Base-by-base conservation (phyloP, 2,329 filamentous ascomycete species). In the Cucurbitaria berberidis region DNA sequence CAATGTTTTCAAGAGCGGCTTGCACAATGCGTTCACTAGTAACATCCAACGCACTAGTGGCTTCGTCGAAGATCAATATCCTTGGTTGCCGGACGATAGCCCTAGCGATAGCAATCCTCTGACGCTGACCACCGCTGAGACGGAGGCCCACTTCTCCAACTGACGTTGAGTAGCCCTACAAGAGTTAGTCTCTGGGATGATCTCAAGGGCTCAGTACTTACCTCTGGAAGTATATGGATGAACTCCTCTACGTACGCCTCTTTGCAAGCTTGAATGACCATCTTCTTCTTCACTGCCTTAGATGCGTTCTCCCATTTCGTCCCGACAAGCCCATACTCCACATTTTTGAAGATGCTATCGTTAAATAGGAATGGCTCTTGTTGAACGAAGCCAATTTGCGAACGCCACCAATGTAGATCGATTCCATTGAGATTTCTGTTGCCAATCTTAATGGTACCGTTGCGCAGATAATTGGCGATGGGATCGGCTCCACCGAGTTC, bases 161-260 rank as follows among this genome's bases (percentile, higher is more conserved):
- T 59, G 95, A 86, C 0, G 93, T 98, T 59, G 96, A 85, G 67
- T 98, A 98, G 1, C 90, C 89, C 69, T 96, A 26, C 26, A 30
- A 16, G 45, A 22, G 22, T 46, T 11, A 36, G 43, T 15, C 9
- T 11, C 13, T n/a, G 15, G 30, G 30, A 5, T 30, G n/a, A 29
- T 19, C 50, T 47, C 9, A 3, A 3, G 15, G 11, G 40, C 7
- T 42, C 15, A 29, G n/a, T 47, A 61, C 59, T 26, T 47, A 61
- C 59, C 49, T 68, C 45, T 19, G 63, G 61, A 1, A 98, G 82
- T 11, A 81, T 75, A 2, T 80, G 82, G 60, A 98, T 87, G 70
- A 97, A 98, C 57, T 96, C 92, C 69, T 97, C 91, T 1, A 93
- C 93, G 65, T 96, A 96, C 18, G 93, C 89, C 82, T 90, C 95